These are phyloP conservation scores for Citeromyces siamensis DNA, from an alignment of 1,139 yeast genomes.

Conservation along the genomic window DNA sequence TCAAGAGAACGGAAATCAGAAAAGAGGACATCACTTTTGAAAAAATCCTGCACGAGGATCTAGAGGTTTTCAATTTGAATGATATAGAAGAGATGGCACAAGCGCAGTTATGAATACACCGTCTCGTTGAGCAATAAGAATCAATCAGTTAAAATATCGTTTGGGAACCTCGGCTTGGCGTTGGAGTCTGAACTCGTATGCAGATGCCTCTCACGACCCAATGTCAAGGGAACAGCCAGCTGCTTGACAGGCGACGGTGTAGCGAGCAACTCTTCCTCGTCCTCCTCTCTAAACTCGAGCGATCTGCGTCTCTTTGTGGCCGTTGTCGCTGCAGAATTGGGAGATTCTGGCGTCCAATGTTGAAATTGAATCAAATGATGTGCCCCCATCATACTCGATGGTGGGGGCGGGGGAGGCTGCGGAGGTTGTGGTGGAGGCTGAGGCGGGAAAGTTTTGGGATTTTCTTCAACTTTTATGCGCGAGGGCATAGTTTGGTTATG, in stretches of 20 bases:
- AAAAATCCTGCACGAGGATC: conserved; percentile 18
- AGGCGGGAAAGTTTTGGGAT: conserved; percentile 11
- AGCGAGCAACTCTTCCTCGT: not conserved
- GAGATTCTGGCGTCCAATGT: conserved; percentile 34
- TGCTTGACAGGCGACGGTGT: conserved; percentile 1
- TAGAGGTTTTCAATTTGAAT: conserved; percentile 27
- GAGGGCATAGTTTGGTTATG: not conserved
- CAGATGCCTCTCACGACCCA: not conserved
- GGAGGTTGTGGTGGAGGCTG: conserved; percentile 21
- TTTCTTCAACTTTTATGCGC: not conserved
- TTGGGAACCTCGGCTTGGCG: not conserved
- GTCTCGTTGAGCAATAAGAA: conserved; percentile 7
- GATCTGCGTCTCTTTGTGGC: conserved; percentile 7
- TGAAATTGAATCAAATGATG: conserved; percentile 41
- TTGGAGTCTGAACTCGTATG: not conserved
- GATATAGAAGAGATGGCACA: conserved; percentile 50
- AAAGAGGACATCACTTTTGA: conserved; percentile 25
- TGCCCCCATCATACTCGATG: conserved; percentile 37
- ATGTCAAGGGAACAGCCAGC: not conserved
- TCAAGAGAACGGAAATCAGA: conserved; percentile 22
- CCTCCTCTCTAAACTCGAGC: conserved; percentile 3
- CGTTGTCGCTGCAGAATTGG: not conserved
- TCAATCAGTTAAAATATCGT: not conserved
- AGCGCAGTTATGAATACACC: not conserved
- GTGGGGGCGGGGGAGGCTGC: conserved; percentile 23